Percentiles rank a stretch among this genome's conserved stretches.
Evolutionary conservation across 179 eudicot species (phyloP).

Genomic region (Pouteria campechiana): DNA sequence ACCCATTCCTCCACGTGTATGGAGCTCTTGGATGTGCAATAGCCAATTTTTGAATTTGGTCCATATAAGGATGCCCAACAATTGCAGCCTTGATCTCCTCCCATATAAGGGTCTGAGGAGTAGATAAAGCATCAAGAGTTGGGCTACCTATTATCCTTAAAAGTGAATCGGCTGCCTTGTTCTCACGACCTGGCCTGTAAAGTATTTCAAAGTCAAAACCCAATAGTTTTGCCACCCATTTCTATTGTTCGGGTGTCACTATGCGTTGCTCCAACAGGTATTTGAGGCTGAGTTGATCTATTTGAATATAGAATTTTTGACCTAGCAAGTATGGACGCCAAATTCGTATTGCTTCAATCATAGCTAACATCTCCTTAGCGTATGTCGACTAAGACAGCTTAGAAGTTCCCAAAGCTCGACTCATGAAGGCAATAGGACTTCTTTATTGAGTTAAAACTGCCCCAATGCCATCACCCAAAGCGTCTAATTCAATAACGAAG

Average conservation of each 20-base stretch:
- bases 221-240: not conserved
- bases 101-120: not conserved
- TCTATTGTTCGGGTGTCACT: not conserved
- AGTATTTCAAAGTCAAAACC: not conserved
- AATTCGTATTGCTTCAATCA: not conserved
- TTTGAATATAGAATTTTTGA: not conserved
- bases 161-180: not conserved
- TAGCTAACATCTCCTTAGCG: not conserved
- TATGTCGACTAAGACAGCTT: not conserved
- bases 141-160: not conserved
- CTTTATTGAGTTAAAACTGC: not conserved
- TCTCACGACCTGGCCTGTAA: not conserved
- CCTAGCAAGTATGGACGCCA: not conserved
- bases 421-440: not conserved
- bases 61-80: not conserved
- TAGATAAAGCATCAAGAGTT: not conserved
- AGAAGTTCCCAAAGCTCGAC: not conserved
- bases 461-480: not conserved
- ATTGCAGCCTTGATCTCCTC: not conserved
- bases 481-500: not conserved
- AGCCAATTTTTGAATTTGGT: not conserved
- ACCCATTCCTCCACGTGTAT: not conserved
- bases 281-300: not conserved
- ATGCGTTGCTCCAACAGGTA: not conserved
- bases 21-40: not conserved